These are phyloP conservation scores for Polymyxa betae DNA, from an alignment of 208 protist genomes.

Conservation along the genomic window DNA sequence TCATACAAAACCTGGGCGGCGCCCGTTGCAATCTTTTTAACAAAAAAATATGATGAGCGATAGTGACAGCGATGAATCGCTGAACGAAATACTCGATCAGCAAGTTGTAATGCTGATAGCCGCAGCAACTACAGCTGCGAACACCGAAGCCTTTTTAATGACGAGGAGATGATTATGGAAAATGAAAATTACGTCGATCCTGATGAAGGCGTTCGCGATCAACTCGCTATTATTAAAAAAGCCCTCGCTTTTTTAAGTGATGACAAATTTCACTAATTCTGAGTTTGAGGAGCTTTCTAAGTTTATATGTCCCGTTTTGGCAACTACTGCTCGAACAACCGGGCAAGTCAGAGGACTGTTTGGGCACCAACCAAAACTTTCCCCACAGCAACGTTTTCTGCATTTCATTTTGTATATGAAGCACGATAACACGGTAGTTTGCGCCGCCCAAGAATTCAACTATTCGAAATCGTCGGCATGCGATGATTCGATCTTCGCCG, in stretches of 20 bases:
- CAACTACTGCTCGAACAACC: background rate
- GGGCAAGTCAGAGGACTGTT: too few species aligned
- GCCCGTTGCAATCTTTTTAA: background rate
- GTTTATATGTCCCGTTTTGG: background rate
- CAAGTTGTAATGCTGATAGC: background rate
- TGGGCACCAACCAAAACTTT: too few species aligned
- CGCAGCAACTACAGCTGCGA: background rate
- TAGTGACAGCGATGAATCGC: background rate
- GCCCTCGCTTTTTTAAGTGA: background rate
- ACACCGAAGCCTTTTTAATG: background rate
- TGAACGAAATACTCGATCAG: background rate
- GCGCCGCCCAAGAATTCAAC: background rate
- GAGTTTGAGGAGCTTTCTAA: background rate
- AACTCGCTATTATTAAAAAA: background rate
- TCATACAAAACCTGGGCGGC: background rate
- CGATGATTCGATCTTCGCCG: background rate
- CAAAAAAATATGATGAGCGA: background rate
- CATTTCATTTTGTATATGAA: background rate
- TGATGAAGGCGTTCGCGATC: background rate
- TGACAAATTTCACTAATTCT: slow-evolving; percentile 1
- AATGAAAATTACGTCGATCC: background rate
- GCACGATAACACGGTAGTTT: background rate
- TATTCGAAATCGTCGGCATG: background rate
- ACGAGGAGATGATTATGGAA: background rate
- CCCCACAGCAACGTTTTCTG: too few species aligned